Evolutionary conservation across 2,329 filamentous ascomycete genomes (phyloP), one percentile per base, ranked within the genome.

Genomic region (Ceratocystis lukuohia): DNA sequence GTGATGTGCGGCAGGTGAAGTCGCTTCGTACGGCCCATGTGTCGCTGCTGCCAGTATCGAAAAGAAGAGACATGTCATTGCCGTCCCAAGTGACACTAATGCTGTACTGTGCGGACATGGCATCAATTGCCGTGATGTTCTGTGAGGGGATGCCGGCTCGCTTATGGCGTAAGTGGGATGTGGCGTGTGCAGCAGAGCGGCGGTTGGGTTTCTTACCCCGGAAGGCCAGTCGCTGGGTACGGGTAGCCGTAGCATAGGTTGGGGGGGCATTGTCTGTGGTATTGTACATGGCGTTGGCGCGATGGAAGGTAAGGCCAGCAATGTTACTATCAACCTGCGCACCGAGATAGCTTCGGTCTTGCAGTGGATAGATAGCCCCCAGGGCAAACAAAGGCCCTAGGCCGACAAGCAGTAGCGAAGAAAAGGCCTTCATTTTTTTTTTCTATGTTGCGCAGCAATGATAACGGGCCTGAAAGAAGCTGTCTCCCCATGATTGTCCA

Each of bases 1-100:
- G 66, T n/a, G 69, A 71, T 66, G 77, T 75, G 45, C 76, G 71
- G 69, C 80, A 82, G 56, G 72, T 70, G 68, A 80, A 80, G 37
- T 75, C 74, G 0, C 70, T 71, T 10, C 73, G 73, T 44, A 76
- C 75, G 1, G 77, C 75, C 80, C 80, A 82, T 0, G 80, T 82
- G 68, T 83, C 80, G 25, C 79, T 77, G 70, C 79, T 81, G 28
- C 78, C 80, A 0, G 80, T 81, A 69, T 82, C 80, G 61, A 83
- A 73, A 12, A 80, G 70, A 33, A 82, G 71, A 73, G 75, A 77
- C 37, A 77, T 70, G 0, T 74, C 73, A 6, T 71, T 71, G 17
- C 72, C 72, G 45, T 78, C 76, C 76, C 77, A 79, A 3, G 66
- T 70, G 59, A 76, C 77, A 61, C 77, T 71, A 56, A 79, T 72